These are phyloP conservation scores for Echinochloa phyllopogon DNA, from an alignment of 176 grass and related monocot species.

Conservation along the genomic window DNA sequence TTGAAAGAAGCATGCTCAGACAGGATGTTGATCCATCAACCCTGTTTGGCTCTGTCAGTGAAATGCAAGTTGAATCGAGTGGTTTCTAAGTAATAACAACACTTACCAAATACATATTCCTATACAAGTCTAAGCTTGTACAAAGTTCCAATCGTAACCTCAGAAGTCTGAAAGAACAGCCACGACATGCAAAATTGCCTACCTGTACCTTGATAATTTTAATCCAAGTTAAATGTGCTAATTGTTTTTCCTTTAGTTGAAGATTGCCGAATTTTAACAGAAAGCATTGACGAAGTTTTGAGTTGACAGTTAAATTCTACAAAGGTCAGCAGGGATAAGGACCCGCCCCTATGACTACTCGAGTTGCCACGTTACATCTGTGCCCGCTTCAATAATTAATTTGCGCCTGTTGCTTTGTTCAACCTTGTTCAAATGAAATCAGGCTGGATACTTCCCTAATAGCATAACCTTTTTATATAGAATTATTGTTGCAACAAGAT, in stretches of 20 bases:
- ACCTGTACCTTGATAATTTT: neutral
- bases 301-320: neutral
- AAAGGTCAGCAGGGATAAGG: neutral
- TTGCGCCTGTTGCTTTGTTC: neutral
- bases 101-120: neutral
- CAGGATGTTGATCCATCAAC: neutral
- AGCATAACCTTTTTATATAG: neutral
- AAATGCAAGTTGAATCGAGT: neutral
- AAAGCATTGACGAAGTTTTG: neutral
- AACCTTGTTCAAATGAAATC: neutral
- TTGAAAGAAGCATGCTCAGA: neutral
- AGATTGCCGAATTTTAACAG: neutral
- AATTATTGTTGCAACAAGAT: neutral
- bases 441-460: neutral
- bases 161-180: neutral
- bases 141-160: neutral
- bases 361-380: neutral
- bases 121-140: neutral
- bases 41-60: neutral
- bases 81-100: neutral
- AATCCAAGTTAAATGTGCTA: neutral
- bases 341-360: neutral
- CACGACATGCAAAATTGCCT: neutral
- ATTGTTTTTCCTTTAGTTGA: neutral
- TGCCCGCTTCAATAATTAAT: neutral